Base-by-base conservation (phyloP, 2,329 filamentous ascomycete genomes). In the Epichloe gansuensis region DNA sequence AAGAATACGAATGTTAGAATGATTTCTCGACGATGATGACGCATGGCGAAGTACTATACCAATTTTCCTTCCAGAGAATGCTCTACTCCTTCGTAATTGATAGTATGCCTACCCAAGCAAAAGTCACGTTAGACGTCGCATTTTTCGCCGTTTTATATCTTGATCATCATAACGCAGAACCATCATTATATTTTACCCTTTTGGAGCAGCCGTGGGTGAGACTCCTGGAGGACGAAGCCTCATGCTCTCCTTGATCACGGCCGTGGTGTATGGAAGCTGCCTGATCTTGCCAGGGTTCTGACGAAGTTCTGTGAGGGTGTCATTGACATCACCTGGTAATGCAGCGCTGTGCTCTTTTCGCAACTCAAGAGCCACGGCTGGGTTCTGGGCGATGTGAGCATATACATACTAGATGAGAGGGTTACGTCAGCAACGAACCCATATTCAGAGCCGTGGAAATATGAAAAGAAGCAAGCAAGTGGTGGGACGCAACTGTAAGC, bases 211-310 rank as follows among this genome's bases (percentile, higher is more conserved):
- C 17, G 42, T 38, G 31, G 41, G 31, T 17, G 49, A 45, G 13
- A 46, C 28, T 25, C 42, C 49, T 5, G 49, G 41, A 38, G 42
- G 49, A 39, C 42, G 49, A 17, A 51, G 13, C 34, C 49, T 51
- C 42, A 51, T 45, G 41, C 49, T 51, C 34, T 51, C 49, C 23
- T 51, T 51, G 21, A 51, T 45, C 12, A 51, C 49, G 5, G 49
- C 49, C 31, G 49, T 51, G 21, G 49, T 51, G 34, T 51, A 51
- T 4, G 28, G 42, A 46, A 51, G 49, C 42, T 51, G 42, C 21
- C 31, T 35, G 13, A 51, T 15, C 34, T 51, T 51, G 34, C 42
- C 23, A 23, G 49, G 49, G 21, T 51, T 51, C 34, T 17, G 31
- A 39, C 49, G 31, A 28, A 51, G 21, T 13, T 51, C 42, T 51